Percentiles rank a stretch among this genome's conserved stretches.
phyloP scores from a whole-genome alignment of 169 alveolate species.

The Eimeria maxima region DNA sequence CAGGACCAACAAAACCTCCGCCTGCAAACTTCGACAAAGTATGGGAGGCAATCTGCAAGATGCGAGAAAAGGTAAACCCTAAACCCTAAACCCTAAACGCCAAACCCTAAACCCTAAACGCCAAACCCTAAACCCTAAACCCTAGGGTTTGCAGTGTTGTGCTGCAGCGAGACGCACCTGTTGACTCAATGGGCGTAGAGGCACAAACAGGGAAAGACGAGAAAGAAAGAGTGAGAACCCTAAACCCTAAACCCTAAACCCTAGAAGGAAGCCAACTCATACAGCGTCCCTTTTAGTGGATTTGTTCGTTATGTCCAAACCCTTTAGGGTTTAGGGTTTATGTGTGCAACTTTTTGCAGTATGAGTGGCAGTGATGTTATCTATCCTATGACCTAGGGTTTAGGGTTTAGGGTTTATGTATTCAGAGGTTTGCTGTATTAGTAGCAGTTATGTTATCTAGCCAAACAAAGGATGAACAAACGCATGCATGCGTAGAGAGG shows the following conservation, averaged over 20 bases:
- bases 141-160: background rate
- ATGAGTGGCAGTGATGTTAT: too few species aligned
- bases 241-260: background rate
- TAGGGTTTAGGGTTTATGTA: too few species aligned
- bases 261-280: background rate
- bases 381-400: background rate
- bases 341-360: background rate
- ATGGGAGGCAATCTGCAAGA: conserved; percentile 34
- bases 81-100: background rate
- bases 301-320: too few species aligned
- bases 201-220: conserved; percentile 23
- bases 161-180: conserved; percentile 73
- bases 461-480: conserved; percentile 93
- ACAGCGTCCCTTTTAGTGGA: too few species aligned
- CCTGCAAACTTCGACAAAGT: conserved; percentile 37
- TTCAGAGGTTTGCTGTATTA: conserved; percentile 89
- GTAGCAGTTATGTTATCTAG: conserved; percentile 93
- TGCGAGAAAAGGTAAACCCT: conserved; percentile 26
- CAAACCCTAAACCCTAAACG: background rate
- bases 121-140: background rate
- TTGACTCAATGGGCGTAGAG: conserved; percentile 68
- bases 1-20: conserved; percentile 1
- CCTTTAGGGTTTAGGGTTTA: background rate
- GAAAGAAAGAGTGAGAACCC: background rate
- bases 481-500: conserved; percentile 91